A percentile compares a stretch with the other conserved stretches of the same genome.
These are phyloP conservation scores for Euphorbia tirucalli DNA, from an alignment of 345 rosid species.

Conservation along the genomic window DNA sequence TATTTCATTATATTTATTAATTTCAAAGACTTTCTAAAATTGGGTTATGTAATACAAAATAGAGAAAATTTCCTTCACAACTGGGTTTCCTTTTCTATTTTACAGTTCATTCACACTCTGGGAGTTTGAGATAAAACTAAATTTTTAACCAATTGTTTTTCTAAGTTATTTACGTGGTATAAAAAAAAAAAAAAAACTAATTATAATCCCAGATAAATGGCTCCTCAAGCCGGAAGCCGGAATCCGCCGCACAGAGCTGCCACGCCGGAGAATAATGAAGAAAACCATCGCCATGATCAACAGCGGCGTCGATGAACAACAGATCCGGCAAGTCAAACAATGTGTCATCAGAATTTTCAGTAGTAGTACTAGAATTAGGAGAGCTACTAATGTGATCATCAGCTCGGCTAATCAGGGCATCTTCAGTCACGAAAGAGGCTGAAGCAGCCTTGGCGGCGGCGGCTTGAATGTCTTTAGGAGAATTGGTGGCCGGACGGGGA, in stretches of 20 bases:
- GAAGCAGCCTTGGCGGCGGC: conserved; percentile 58
- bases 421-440: conserved; percentile 34
- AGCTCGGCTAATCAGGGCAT: conserved; percentile 25
- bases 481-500: conserved; percentile 49
- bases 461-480: conserved; percentile 59
- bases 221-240: conserved; percentile 61
- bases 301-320: conserved; percentile 37
- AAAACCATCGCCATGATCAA: conserved; percentile 40
- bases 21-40: no score
- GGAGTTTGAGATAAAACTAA: background rate
- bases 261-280: conserved; percentile 49
- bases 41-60: no score
- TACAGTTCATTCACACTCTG: no score
- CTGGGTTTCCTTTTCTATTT: background rate
- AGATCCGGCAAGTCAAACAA: conserved; percentile 92
- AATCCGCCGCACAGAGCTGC: conserved; percentile 62
- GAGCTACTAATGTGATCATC: conserved; percentile 27
- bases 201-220: conserved; percentile 50
- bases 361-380: background rate
- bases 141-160: background rate
- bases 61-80: background rate
- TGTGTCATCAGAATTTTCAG: conserved; percentile 50
- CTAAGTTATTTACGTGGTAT: conserved; percentile 5
- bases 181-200: background rate
- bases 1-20: no score